These are phyloP conservation scores for Bjerkandera adusta DNA, from an alignment of 1,284 basidiomycete genomes.

Conservation along the genomic window DNA sequence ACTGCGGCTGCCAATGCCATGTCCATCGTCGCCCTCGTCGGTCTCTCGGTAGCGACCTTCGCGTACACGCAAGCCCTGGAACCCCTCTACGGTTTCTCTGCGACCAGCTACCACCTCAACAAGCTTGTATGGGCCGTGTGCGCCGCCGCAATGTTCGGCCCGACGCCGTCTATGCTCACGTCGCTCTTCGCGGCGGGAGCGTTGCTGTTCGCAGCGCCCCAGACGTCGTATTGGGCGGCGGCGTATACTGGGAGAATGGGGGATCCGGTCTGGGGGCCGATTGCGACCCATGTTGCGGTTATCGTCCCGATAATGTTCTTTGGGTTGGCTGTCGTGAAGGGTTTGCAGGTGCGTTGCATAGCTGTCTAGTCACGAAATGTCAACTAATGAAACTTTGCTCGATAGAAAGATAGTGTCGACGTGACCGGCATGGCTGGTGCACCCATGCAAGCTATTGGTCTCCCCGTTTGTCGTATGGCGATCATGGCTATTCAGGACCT, in stretches of 20 bases:
- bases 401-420: conserved; percentile 18
- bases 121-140: conserved; percentile 41
- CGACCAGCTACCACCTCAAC: conserved; percentile 46
- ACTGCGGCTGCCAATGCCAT: conserved; percentile 22
- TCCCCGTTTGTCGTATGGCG: conserved; percentile 29
- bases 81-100: conserved; percentile 56
- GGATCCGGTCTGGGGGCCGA: conserved; percentile 55
- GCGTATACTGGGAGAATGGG: conserved; percentile 51
- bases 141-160: conserved; percentile 34
- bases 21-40: conserved; percentile 30
- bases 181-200: conserved; percentile 40
- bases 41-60: conserved; percentile 51
- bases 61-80: conserved; percentile 52
- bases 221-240: conserved; percentile 60
- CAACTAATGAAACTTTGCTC: not conserved
- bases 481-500: conserved; percentile 28
- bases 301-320: conserved; percentile 54
- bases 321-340: conserved; percentile 42
- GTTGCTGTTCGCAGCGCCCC: conserved; percentile 53
- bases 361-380: not conserved
- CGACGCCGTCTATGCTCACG: conserved; percentile 28
- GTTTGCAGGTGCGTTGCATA: conserved; percentile 38
- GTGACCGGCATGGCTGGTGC: conserved; percentile 13
- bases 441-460: conserved; percentile 26
- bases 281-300: conserved; percentile 52